Evolutionary conservation across 805 yeast species (phyloP).

Genomic region (Hemisphaericaspora nanyangensis): DNA sequence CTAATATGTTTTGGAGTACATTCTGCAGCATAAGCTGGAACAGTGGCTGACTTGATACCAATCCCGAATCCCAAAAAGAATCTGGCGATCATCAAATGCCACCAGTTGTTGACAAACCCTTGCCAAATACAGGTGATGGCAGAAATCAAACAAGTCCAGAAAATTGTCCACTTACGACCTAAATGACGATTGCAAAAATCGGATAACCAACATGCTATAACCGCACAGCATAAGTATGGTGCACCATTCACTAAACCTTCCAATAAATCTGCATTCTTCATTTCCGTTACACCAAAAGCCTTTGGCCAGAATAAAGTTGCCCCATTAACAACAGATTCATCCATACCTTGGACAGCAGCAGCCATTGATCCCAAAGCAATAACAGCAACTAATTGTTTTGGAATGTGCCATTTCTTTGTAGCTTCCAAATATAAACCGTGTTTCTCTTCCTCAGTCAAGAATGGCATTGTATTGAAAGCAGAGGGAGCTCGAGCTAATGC

Average conservation of each 20-base stretch:
- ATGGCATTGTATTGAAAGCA: slow-evolving; percentile 55
- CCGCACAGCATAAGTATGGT: slow-evolving; percentile 59
- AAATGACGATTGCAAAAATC: slow-evolving; percentile 47
- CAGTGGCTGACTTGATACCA: slow-evolving; percentile 65
- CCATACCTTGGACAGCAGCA: slow-evolving; percentile 75
- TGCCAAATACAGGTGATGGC: slow-evolving; percentile 66
- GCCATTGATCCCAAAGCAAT: slow-evolving; percentile 63
- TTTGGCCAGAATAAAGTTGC: slow-evolving; percentile 59
- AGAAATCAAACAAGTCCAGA: slow-evolving; percentile 56
- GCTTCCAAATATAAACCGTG: slow-evolving; percentile 47
- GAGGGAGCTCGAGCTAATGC: slow-evolving; percentile 54
- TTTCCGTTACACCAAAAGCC: slow-evolving; percentile 43
- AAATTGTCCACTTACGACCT: slow-evolving; percentile 61
- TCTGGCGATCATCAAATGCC: slow-evolving; percentile 57
- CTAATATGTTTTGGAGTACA: slow-evolving; percentile 54
- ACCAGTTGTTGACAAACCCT: slow-evolving; percentile 59
- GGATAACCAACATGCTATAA: slow-evolving; percentile 58
- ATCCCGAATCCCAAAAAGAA: slow-evolving; percentile 42
- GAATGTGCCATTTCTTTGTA: slow-evolving; percentile 43
- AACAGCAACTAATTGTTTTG: slow-evolving; percentile 46
- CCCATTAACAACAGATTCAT: slow-evolving; percentile 67
- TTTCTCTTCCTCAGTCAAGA: slow-evolving; percentile 42
- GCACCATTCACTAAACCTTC: slow-evolving; percentile 63
- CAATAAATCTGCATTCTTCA: slow-evolving; percentile 49
- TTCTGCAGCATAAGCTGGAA: slow-evolving; percentile 65